Evolutionary conservation across 257 asterid genomes (phyloP).

Genomic region (Haberlea rhodopensis): DNA sequence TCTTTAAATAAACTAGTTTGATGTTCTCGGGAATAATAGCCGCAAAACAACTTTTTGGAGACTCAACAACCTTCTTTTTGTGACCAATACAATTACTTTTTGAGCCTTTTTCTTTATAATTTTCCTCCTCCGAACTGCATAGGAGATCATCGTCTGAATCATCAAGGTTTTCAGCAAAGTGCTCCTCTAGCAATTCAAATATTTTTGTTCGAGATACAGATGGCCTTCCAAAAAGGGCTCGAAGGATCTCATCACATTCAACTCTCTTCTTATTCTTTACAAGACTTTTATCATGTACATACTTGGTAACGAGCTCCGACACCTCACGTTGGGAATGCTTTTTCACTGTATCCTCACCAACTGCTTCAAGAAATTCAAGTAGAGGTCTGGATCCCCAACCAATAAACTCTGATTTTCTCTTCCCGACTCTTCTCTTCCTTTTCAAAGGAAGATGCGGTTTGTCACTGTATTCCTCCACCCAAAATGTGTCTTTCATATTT

Average conservation of each 20-base stretch:
- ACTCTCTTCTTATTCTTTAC: slow-evolving; percentile 68
- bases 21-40: slow-evolving; percentile 69
- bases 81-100: slow-evolving; percentile 25
- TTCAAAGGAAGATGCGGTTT: slow-evolving; percentile 35
- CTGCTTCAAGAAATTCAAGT: slow-evolving; percentile 71
- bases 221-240: slow-evolving; percentile 67
- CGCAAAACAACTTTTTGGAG: slow-evolving; percentile 71
- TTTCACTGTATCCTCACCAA: slow-evolving; percentile 61
- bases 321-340: slow-evolving; percentile 56
- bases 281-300: slow-evolving; percentile 54
- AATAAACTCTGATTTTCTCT: slow-evolving; percentile 52
- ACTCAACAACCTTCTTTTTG: slow-evolving; percentile 42
- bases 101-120: slow-evolving; percentile 29
- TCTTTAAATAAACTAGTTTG: slow-evolving; percentile 67
- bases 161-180: slow-evolving; percentile 68
- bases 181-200: slow-evolving; percentile 66
- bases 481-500: slow-evolving; percentile 53
- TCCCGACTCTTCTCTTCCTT: slow-evolving; percentile 59
- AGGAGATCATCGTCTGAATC: slow-evolving; percentile 59
- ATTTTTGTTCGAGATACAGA: slow-evolving; percentile 49
- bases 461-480: slow-evolving; percentile 60
- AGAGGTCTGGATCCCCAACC: slow-evolving; percentile 86
- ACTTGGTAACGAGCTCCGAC: slow-evolving; percentile 46
- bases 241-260: slow-evolving; percentile 63
- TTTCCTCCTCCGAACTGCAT: slow-evolving; percentile 60